phyloP scores from a whole-genome alignment of 306 rosid species.

The Canavalia ensiformis region DNA sequence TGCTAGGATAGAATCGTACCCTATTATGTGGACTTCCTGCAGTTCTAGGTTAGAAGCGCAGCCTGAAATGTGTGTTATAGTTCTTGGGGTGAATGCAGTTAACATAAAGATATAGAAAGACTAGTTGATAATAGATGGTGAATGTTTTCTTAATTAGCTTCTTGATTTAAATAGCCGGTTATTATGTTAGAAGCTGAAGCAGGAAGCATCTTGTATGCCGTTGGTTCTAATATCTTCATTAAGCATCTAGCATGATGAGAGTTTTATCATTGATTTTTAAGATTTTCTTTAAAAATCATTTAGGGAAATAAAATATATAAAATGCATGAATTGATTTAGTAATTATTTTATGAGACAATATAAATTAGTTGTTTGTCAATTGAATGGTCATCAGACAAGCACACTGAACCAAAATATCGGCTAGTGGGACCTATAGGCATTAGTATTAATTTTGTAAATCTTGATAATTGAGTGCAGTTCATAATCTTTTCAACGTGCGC shows the following conservation, averaged over 20 bases:
- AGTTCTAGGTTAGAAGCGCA: conserved; percentile 44
- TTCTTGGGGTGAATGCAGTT: conserved; percentile 42
- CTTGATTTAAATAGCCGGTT: conserved; percentile 27
- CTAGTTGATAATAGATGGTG: conserved; percentile 39
- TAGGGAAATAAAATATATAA: not conserved
- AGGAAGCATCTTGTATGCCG: not conserved
- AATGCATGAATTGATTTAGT: not conserved
- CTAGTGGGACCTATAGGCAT: not conserved
- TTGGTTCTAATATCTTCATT: not conserved
- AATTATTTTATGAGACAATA: not conserved
- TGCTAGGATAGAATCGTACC: conserved; percentile 21
- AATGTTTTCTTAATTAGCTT: conserved; percentile 35
- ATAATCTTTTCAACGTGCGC: not conserved
- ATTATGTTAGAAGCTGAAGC: conserved; percentile 13
- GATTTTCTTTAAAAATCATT: not conserved
- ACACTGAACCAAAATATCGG: not conserved
- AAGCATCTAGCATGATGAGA: not conserved
- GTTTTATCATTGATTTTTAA: not conserved
- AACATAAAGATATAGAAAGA: conserved; percentile 45
- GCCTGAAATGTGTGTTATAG: conserved; percentile 28
- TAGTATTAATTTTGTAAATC: not conserved
- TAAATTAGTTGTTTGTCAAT: no score
- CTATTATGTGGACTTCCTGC: conserved; percentile 27
- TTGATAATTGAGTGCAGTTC: not conserved
- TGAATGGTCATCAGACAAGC: not conserved